Evolutionary conservation across 1,284 basidiomycete species (phyloP).

Genomic region (Ganoderma meredithae): DNA sequence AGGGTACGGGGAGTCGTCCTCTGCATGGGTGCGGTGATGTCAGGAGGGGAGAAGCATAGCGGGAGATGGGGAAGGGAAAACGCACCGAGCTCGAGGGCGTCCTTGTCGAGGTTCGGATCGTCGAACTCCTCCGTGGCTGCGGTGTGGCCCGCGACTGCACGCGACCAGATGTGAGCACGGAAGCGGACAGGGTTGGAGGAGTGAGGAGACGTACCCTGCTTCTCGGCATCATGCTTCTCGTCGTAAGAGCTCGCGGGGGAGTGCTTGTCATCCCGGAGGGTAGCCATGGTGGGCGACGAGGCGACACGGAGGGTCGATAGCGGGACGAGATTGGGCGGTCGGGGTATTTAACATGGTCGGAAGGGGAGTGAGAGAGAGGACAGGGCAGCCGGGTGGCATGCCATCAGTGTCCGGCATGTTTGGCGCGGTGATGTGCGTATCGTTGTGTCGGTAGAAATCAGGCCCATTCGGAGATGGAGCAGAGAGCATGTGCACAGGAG

Average conservation of each 20-base stretch:
- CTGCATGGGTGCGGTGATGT: conserved; percentile 29
- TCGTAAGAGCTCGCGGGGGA: conserved; percentile 33
- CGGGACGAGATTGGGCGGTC: conserved; percentile 1
- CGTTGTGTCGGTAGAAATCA: conserved; percentile 11
- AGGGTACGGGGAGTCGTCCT: conserved; percentile 73
- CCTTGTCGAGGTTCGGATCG: conserved; percentile 70
- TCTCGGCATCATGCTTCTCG: conserved; percentile 40
- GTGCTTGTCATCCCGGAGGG: conserved; percentile 36
- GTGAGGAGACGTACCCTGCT: conserved; percentile 28
- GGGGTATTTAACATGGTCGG: conserved; percentile 2
- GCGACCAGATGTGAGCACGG: background rate
- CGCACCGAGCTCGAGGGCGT: conserved; percentile 42
- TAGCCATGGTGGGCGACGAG: conserved; percentile 40
- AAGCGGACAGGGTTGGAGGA: background rate
- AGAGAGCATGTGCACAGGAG: conserved; percentile 21
- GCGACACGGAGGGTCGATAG: conserved; percentile 27
- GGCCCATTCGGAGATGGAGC: conserved; percentile 14
- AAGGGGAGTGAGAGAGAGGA: background rate
- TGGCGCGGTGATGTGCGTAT: conserved; percentile 18
- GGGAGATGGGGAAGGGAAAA: background rate
- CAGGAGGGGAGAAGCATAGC: conserved; percentile 4
- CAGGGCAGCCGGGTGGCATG: background rate
- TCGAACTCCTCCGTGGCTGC: conserved; percentile 54
- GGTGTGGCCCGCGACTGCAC: conserved; percentile 16
- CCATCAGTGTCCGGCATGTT: conserved; percentile 11